These are phyloP conservation scores for Scenedesmus sp. DNA, from an alignment of 163 green algal genomes.

Conservation along the genomic window DNA sequence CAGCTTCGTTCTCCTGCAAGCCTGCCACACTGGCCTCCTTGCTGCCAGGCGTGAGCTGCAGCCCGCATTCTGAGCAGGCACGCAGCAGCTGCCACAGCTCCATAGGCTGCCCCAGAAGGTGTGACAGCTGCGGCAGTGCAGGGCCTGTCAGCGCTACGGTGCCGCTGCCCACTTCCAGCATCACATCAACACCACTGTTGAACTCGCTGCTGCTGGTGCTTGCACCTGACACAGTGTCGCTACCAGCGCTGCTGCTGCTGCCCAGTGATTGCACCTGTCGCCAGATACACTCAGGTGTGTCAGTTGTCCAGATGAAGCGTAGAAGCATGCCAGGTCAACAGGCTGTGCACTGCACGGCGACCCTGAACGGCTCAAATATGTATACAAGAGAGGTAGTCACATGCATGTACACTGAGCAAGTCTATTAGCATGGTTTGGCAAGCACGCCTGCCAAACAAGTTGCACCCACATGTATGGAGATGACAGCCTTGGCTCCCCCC, in stretches of 20 bases:
- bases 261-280: neutral
- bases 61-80: slow-evolving; percentile 59
- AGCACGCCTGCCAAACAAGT: no score
- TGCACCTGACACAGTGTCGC: neutral
- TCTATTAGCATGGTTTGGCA: no score
- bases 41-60: slow-evolving; percentile 75
- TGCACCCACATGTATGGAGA: slow-evolving; percentile 63
- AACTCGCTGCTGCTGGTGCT: neutral
- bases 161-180: slow-evolving; percentile 20
- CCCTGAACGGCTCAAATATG: no score
- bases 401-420: no score
- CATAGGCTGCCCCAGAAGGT: slow-evolving; percentile 58
- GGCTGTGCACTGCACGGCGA: no score
- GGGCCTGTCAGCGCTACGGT: neutral
- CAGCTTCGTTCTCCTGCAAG: slow-evolving; percentile 60
- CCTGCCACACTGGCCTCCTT: slow-evolving; percentile 58
- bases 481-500: slow-evolving; percentile 53
- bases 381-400: no score
- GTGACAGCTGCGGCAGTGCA: slow-evolving; percentile 32
- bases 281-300: neutral
- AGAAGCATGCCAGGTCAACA: no score
- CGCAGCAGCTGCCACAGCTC: slow-evolving; percentile 59
- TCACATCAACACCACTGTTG: slow-evolving; percentile 10
- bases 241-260: neutral
- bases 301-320: no score